Conservation (phyloP, 225 moss, liverwort and hornwort genomes). For the Pseudoscleropodium purum region DNA sequence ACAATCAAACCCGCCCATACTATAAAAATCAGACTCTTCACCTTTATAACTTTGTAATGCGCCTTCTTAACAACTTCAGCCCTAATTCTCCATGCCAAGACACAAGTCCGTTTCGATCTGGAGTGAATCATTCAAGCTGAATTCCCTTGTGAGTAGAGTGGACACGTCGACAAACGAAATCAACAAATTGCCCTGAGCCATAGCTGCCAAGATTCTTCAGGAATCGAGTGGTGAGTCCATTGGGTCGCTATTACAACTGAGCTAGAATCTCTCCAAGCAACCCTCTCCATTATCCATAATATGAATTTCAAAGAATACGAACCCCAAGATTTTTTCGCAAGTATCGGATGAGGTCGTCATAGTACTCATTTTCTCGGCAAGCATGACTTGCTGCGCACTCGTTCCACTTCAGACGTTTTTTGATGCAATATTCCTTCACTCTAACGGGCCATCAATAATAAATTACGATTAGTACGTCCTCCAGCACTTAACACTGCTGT, state of each 20-base stretch:
- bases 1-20: background rate
- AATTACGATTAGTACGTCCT: background rate
- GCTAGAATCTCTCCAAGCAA: background rate
- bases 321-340: constrained; percentile 84
- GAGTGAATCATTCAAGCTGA: background rate
- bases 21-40: background rate
- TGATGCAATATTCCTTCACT: constrained; percentile 80
- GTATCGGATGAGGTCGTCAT: constrained; percentile 72
- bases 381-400: constrained; percentile 61
- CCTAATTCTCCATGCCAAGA: background rate
- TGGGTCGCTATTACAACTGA: background rate
- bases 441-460: constrained; percentile 4
- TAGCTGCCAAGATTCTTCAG: background rate
- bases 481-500: background rate
- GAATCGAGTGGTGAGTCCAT: background rate
- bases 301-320: constrained; percentile 7
- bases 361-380: constrained; percentile 77
- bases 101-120: background rate
- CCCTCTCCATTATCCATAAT: background rate
- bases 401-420: constrained; percentile 79
- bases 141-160: background rate
- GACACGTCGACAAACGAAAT: background rate
- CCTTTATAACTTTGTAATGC: background rate
- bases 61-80: constrained; percentile 2
- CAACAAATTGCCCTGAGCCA: background rate